These are phyloP conservation scores for Aspergillus brunneoviolaceus DNA, from an alignment of 2,329 filamentous ascomycete genomes.

Conservation along the genomic window DNA sequence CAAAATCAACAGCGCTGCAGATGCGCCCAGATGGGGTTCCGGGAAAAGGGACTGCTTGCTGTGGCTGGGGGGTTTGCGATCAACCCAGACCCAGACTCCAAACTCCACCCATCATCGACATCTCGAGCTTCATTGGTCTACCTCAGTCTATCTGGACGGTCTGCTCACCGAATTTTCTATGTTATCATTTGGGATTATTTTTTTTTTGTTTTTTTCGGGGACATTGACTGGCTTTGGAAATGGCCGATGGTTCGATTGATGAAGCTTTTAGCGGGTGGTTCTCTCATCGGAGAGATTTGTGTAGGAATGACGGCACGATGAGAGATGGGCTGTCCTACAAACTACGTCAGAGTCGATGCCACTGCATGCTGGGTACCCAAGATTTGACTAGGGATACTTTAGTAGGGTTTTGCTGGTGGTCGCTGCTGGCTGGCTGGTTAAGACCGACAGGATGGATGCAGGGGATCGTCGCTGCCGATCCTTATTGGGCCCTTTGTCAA, in stretches of 20 bases:
- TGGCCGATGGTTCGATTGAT: background rate
- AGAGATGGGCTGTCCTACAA: conserved; percentile 1
- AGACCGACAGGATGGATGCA: conserved; percentile 12
- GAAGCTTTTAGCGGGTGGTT: background rate
- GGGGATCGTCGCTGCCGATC: conserved; percentile 7
- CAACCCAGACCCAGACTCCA: background rate
- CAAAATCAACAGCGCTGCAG: background rate
- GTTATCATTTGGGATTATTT: too few relatives aligned
- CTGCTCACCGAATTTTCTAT: background rate
- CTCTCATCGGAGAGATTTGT: background rate
- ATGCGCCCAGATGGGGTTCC: background rate
- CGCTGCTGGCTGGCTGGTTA: background rate
- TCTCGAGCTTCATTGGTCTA: background rate
- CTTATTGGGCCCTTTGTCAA: background rate
- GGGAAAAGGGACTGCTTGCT: background rate
- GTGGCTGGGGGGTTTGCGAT: background rate
- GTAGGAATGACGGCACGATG: background rate
- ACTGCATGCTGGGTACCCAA: conserved; percentile 10
- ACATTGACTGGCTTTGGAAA: background rate
- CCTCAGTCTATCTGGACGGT: background rate
- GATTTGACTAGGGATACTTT: background rate
- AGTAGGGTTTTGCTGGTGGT: background rate
- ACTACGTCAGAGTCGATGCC: conserved; percentile 7
- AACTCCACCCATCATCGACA: background rate
- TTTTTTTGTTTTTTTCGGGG: background rate